Evolutionary conservation across 2,329 filamentous ascomycete species (phyloP).

Genomic region (Aspergillus eucalypticola): DNA sequence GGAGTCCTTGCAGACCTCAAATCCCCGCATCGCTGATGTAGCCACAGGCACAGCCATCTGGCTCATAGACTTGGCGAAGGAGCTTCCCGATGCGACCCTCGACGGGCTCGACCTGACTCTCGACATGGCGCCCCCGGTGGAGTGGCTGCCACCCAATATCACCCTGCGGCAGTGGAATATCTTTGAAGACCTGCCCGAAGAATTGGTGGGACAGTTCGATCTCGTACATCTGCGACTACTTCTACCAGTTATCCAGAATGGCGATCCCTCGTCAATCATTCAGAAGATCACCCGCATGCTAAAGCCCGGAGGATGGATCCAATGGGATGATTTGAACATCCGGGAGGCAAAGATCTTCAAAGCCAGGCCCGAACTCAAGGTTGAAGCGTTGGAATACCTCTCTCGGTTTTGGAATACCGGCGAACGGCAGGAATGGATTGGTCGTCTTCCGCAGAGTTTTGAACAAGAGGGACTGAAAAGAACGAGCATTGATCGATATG

Average conservation of each 20-base stretch:
- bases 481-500: neutral
- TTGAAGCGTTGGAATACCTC: slow-evolving; percentile 1
- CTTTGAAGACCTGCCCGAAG: slow-evolving; percentile 13
- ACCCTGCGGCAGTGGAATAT: slow-evolving; percentile 19
- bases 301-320: slow-evolving; percentile 12
- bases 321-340: slow-evolving; percentile 12
- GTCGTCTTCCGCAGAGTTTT: neutral
- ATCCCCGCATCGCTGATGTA: slow-evolving; percentile 22
- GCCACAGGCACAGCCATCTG: slow-evolving; percentile 24
- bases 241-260: slow-evolving; percentile 4
- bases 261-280: slow-evolving; percentile 4
- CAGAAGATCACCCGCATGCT: slow-evolving; percentile 7
- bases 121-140: slow-evolving; percentile 7
- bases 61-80: slow-evolving; percentile 12
- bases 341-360: neutral
- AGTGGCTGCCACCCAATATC: slow-evolving; percentile 17
- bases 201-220: slow-evolving; percentile 25
- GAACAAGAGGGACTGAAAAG: neutral
- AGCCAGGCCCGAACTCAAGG: neutral
- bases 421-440: slow-evolving; percentile 9
- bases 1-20: neutral
- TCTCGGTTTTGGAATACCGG: slow-evolving; percentile 1
- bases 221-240: slow-evolving; percentile 24
- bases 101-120: slow-evolving; percentile 22
- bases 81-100: slow-evolving; percentile 13